phyloP scores from a whole-genome alignment of 2,329 filamentous ascomycete species.

The Tolypocladium nubicola region DNA sequence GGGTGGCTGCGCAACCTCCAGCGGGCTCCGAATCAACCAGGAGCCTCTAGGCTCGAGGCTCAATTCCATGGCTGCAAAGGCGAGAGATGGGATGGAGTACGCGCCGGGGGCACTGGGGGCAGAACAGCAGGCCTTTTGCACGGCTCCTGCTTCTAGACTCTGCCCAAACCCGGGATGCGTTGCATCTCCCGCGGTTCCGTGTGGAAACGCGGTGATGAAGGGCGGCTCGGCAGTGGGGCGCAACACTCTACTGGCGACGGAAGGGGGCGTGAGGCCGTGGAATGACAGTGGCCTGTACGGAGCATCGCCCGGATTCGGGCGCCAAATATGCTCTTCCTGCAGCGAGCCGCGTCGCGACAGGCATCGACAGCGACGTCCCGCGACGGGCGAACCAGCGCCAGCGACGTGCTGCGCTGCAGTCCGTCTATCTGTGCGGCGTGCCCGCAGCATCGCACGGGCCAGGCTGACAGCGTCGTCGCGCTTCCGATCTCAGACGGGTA shows the following conservation, averaged over 20 bases:
- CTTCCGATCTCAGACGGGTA: no score
- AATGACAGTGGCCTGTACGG: neutral
- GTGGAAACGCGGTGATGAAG: neutral
- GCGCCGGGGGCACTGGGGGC: neutral
- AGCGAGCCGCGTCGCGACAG: no score
- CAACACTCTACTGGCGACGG: neutral
- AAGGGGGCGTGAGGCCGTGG: neutral
- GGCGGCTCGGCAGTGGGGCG: neutral
- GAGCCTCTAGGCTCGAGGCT: neutral
- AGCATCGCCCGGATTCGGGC: no score
- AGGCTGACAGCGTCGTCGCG: no score
- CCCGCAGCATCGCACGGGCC: no score
- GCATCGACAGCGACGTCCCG: no score
- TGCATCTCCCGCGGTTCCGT: neutral
- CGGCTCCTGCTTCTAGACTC: neutral
- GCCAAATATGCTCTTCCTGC: no score
- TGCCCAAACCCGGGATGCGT: neutral
- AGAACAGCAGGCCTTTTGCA: neutral
- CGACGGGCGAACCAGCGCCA: neutral
- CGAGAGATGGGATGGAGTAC: neutral
- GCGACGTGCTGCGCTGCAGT: neutral
- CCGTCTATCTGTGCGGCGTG: no score
- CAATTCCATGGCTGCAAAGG: neutral
- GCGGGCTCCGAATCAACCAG: neutral
- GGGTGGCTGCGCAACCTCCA: neutral